Base-by-base conservation (phyloP, 1,284 basidiomycete species). In the Rhodotorula mucilaginosa region DNA sequence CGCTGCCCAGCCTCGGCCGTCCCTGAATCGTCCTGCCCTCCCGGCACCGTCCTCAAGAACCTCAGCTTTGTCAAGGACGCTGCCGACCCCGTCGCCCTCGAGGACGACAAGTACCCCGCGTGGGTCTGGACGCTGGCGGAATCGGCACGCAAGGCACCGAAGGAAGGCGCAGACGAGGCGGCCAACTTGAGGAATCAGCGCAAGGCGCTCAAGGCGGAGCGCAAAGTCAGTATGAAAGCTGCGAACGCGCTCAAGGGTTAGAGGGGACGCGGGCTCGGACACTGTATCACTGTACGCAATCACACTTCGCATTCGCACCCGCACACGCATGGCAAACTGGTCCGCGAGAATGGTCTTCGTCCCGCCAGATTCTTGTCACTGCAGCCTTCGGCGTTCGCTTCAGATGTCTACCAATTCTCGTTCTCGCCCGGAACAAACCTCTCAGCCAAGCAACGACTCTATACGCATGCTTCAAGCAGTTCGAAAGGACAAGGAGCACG, bases 1-100 rank as follows among this genome's bases (percentile, higher is more conserved):
- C 26, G 26, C 26, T 26, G 26, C 26, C 26, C n/a, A n/a, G 56
- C 63, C 39, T n/a, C 58, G 12, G 3, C 56, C 3, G 18, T 49
- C 12, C 52, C 71, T n/a, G n/a, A 60, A 34, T 76, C 75, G 12
- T 65, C 70, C 51, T 76, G 75, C 56, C 68, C 73, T 12, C 57
- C 69, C 23, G 73, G 75, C 18, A 74, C 75, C 49, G 61, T 66
- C 46, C 52, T 76, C 39, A 69, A 64, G 18, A 69, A 69, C 13
- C 63, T 76, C 34, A 71, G 69, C 61, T 72, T 65, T 49, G 65
- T 70, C 61, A 76, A 76, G 52, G 69, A 74, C 64, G 73, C 63
- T 19, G 18, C 51, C 34, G 73, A 74, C 51, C 65, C 71, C 18
- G 44, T 73, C 56, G 71, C 75, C 13, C 67, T 72, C 64, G 70